These are phyloP conservation scores for Hemileccinum rubropunctum DNA, from an alignment of 768 basidiomycete species.

Conservation along the genomic window DNA sequence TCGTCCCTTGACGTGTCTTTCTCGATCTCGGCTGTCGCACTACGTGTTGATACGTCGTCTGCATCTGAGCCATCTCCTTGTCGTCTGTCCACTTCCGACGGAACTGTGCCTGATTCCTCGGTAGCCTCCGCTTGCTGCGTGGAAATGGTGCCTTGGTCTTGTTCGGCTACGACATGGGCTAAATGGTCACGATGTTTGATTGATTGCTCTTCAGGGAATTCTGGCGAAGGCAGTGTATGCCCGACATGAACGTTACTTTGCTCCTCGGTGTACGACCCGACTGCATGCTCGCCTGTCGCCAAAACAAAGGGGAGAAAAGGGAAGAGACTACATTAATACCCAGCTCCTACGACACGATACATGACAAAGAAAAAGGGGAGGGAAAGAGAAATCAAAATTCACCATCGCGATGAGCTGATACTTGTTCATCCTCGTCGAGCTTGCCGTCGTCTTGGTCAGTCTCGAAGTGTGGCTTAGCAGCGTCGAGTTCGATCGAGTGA, in stretches of 20 bases:
- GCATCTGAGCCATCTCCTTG: too few relatives aligned
- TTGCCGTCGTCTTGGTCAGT: constrained; percentile 15
- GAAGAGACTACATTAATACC: constrained; percentile 30
- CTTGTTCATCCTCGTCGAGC: constrained; percentile 14
- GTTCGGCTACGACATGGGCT: not conserved
- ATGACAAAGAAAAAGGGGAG: constrained; percentile 18
- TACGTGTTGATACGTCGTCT: not conserved
- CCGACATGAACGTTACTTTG: constrained; percentile 9
- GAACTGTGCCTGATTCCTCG: not conserved
- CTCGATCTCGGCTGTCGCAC: not conserved
- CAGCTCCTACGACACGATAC: constrained; percentile 22
- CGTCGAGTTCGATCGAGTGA: constrained; percentile 13
- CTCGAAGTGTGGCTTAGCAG: constrained; percentile 13
- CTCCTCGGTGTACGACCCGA: constrained; percentile 12
- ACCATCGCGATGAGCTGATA: constrained; percentile 35
- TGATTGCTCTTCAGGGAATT: constrained; percentile 8
- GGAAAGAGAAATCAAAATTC: constrained; percentile 37
- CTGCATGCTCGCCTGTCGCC: constrained; percentile 22
- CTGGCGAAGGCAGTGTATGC: not conserved
- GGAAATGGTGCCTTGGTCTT: constrained; percentile 2
- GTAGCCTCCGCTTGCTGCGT: not conserved
- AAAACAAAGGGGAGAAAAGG: constrained; percentile 1
- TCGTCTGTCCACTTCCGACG: too few relatives aligned
- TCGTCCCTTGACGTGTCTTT: constrained; percentile 7
- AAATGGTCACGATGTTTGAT: not conserved